Base-by-base conservation (phyloP, 139 green algal species). In the Micractinium sp. region DNA sequence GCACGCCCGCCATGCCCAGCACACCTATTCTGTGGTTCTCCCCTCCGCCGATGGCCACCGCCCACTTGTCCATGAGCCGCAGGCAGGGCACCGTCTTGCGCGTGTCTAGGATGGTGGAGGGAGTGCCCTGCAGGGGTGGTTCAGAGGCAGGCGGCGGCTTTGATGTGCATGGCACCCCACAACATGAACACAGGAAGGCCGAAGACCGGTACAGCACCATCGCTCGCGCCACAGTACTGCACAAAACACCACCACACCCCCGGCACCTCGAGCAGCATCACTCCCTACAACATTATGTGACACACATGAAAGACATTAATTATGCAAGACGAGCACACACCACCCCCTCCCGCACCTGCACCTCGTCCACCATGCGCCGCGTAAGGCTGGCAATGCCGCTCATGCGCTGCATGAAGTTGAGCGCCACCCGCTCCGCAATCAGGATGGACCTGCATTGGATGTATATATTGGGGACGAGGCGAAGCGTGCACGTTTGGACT, bases 371-470 rank as follows among this genome's bases (percentile, higher is more conserved):
- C 96, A 99, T 98, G 0, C 79, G 90, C 29, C 81, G 82, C 13
- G 98, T 99, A 3, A 95, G 93, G 56, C 95, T 98, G 5, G 98
- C 98, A 33, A 99, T 98, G 78, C 96, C 97, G 41, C 92, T 95
- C 96, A 98, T 98, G 81, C 96, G 93, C 93, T 99, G 98, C 98
- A 99, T 97, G 90, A 99, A 99, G 94, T 99, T 99, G 63, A 99
- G 95, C 14, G 95, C 97, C 23, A 99, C 91, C 0, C 98, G 94
- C 93, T 99, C 98, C 9, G 96, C 98, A 76, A 96, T 88, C n/a
- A 99, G 93, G 41, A 99, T 98, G 79, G 85, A 69, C 38, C 83
- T 87, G 83, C 83, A 66, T 3, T 7, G 74, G 33, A 27, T 0
- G n/a, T n/a, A n/a, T n/a, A n/a, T n/a, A n/a, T n/a, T n/a, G n/a